These are phyloP conservation scores for Breviolum minutum DNA, from an alignment of 73 alveolate species.

Conservation along the genomic window DNA sequence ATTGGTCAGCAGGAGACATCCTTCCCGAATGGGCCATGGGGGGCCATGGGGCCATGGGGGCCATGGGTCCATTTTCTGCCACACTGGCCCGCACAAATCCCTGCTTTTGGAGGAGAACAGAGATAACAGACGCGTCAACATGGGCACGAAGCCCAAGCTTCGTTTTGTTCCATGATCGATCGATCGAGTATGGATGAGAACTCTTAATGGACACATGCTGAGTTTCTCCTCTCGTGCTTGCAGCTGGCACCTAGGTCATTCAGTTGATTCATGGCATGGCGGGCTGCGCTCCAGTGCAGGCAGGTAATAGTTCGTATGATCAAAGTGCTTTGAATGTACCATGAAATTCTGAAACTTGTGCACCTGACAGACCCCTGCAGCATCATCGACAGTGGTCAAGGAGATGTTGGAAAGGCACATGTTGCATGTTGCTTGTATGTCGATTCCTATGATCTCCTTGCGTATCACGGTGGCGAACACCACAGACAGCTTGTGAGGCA, in stretches of 20 bases:
- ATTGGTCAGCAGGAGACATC: slow-evolving; percentile 26
- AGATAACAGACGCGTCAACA: slow-evolving; percentile 33
- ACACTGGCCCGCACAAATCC: no score
- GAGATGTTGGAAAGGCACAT: slow-evolving; percentile 79
- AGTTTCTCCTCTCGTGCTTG: not conserved
- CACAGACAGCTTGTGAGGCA: not conserved
- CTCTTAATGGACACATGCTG: not conserved
- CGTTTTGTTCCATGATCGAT: no score
- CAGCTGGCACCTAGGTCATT: not conserved
- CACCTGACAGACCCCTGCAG: not conserved
- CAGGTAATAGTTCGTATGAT: not conserved
- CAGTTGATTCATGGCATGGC: slow-evolving; percentile 3
- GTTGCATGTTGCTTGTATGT: not conserved
- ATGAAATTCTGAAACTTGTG: not conserved
- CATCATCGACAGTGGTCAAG: slow-evolving; percentile 55
- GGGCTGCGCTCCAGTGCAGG: slow-evolving; percentile 17
- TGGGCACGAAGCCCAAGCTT: slow-evolving; percentile 4
- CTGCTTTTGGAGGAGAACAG: slow-evolving; percentile 20
- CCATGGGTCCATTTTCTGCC: no score
- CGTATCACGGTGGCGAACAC: not conserved
- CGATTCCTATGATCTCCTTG: not conserved
- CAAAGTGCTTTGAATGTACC: not conserved
- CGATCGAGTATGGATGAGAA: no score
- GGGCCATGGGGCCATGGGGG: no score
- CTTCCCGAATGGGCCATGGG: not conserved